Evolutionary conservation across 2,329 filamentous ascomycete species (phyloP).

Genomic region (Metarhizium guizhouense): DNA sequence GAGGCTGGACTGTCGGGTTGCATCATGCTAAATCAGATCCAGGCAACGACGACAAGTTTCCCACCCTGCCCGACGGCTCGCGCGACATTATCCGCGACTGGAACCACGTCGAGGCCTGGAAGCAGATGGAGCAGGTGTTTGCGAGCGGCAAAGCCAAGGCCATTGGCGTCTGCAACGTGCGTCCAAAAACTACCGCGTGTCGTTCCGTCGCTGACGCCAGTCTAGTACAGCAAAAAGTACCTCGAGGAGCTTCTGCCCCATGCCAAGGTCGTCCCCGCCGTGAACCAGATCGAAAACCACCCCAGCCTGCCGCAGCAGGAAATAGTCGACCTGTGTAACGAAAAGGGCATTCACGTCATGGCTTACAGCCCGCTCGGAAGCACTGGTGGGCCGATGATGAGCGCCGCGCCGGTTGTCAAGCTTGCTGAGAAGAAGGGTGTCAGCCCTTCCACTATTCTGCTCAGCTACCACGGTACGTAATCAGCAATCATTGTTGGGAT

Average conservation of each 20-base stretch:
- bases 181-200: conserved; percentile 6
- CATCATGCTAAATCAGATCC: background rate
- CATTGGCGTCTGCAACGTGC: conserved; percentile 48
- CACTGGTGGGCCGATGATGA: conserved; percentile 55
- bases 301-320: conserved; percentile 63
- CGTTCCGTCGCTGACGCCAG: background rate
- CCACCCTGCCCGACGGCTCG: conserved; percentile 62
- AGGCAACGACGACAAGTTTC: conserved; percentile 66
- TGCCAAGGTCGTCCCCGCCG: conserved; percentile 48
- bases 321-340: conserved; percentile 58
- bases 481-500: too few species aligned
- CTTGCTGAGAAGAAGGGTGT: too few species aligned
- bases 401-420: conserved; percentile 48
- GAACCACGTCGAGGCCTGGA: conserved; percentile 70
- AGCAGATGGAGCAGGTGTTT: conserved; percentile 61
- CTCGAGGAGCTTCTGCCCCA: conserved; percentile 44
- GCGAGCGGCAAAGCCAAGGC: conserved; percentile 46
- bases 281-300: conserved; percentile 70
- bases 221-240: conserved; percentile 45
- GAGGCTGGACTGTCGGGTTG: background rate
- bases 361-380: conserved; percentile 62
- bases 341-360: conserved; percentile 61
- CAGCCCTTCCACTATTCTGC: too few species aligned
- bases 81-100: conserved; percentile 61
- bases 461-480: too few species aligned